A percentile compares a stretch with the other conserved stretches of the same genome.
These are phyloP conservation scores for Alloascoidea hylecoeti DNA, from an alignment of 805 yeast genomes.

Conservation along the genomic window DNA sequence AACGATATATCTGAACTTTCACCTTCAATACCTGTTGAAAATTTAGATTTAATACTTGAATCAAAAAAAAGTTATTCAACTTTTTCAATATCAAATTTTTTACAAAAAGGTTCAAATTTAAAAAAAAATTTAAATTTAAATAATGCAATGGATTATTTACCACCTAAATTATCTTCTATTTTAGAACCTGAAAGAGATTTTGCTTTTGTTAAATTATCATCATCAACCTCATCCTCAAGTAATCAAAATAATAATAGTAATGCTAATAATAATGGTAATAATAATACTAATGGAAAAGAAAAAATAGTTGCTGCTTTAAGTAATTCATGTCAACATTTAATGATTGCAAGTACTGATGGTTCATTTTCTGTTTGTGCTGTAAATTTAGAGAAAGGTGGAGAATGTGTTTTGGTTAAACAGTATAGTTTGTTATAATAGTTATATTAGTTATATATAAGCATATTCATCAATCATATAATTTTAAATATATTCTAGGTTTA, in stretches of 20 bases:
- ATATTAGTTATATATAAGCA: too few relatives aligned
- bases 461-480: too few relatives aligned
- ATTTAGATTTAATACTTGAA: conserved; percentile 13
- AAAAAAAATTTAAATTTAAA: conserved; percentile 23
- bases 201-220: conserved; percentile 71
- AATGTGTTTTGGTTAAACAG: conserved; percentile 68
- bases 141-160: conserved; percentile 75
- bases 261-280: conserved; percentile 1
- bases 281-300: conserved; percentile 9
- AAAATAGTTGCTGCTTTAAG: conserved; percentile 22
- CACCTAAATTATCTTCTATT: conserved; percentile 66
- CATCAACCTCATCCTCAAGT: too few relatives aligned
- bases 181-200: conserved; percentile 86
- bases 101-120: conserved; percentile 10
- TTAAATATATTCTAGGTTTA: too few relatives aligned
- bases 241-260: background rate
- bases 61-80: conserved; percentile 19
- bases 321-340: conserved; percentile 24
- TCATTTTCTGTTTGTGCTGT: conserved; percentile 67
- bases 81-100: conserved; percentile 15
- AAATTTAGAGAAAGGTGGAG: conserved; percentile 87
- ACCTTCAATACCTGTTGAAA: too few relatives aligned
- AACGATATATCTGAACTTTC: too few relatives aligned
- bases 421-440: conserved; percentile 31
- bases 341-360: conserved; percentile 75